These are phyloP conservation scores for Sclerotinia subarctica DNA, from an alignment of 2,329 filamentous ascomycete species.

Conservation along the genomic window DNA sequence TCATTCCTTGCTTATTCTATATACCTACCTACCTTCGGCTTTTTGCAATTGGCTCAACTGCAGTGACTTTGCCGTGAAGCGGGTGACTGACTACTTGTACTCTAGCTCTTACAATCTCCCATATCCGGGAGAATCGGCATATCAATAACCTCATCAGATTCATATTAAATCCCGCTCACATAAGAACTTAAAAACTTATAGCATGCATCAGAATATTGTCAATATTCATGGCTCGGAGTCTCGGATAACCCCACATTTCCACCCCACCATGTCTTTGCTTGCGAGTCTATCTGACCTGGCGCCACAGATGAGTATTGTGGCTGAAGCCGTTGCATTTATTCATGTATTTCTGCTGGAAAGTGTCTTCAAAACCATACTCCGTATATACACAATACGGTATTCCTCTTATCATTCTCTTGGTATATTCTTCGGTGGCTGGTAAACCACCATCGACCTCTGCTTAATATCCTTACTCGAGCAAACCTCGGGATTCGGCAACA, in stretches of 20 bases:
- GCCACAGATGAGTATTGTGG: not conserved
- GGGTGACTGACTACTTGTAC: too few relatives aligned
- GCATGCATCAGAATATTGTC: not conserved
- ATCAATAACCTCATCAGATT: not conserved
- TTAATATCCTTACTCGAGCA: constrained; percentile 45
- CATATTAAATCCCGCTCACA: not conserved
- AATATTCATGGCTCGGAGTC: not conserved
- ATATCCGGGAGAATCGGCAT: not conserved
- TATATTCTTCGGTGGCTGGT: constrained; percentile 21
- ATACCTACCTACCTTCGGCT: too few relatives aligned
- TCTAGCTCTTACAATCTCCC: not conserved
- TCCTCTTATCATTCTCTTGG: constrained; percentile 2
- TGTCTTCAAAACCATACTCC: too few relatives aligned
- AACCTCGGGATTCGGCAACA: constrained; percentile 46
- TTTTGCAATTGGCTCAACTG: too few relatives aligned
- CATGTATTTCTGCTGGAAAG: not conserved
- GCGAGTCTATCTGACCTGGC: not conserved
- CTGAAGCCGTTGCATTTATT: not conserved
- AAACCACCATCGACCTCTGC: constrained; percentile 24
- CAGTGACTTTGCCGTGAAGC: too few relatives aligned
- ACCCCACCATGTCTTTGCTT: not conserved
- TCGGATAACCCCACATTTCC: constrained; percentile 7
- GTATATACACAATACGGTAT: not conserved
- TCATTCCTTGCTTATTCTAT: too few relatives aligned
- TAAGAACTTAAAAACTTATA: not conserved